These are phyloP conservation scores for Aspergillus clavatus DNA, from an alignment of 2,329 filamentous ascomycete genomes.

Conservation along the genomic window DNA sequence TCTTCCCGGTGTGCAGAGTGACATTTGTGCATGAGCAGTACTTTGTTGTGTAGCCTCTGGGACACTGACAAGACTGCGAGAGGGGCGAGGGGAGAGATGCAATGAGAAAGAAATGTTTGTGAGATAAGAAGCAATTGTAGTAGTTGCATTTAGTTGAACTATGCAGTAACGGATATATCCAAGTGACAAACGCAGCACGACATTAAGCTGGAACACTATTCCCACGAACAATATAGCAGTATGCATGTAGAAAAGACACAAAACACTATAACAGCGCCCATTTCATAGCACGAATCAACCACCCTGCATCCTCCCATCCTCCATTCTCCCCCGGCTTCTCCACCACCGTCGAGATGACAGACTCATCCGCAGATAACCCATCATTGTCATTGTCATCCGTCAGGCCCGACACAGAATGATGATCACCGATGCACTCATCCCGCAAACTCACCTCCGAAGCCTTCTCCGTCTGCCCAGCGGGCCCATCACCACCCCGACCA, in stretches of 20 bases:
- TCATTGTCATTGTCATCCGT: conserved; percentile 24
- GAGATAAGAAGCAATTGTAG: too few species aligned
- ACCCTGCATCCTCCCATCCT: conserved; percentile 56
- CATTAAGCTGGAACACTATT: too few species aligned
- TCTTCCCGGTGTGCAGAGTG: too few species aligned
- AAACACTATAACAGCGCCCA: conserved; percentile 27
- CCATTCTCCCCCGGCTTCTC: conserved; percentile 39
- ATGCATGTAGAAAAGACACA: not conserved
- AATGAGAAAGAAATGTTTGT: not conserved
- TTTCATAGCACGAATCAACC: conserved; percentile 52
- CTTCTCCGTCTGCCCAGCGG: not conserved
- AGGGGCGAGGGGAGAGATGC: not conserved
- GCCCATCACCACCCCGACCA: not conserved
- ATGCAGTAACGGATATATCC: too few species aligned
- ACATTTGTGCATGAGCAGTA: conserved; percentile 1
- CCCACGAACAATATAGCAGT: too few species aligned
- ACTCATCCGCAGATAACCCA: conserved; percentile 28
- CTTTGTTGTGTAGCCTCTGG: too few species aligned
- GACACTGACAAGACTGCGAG: too few species aligned
- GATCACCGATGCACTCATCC: not conserved
- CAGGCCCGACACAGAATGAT: conserved; percentile 8
- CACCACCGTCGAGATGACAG: conserved; percentile 19
- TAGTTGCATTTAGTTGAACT: too few species aligned
- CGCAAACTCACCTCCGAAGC: not conserved
- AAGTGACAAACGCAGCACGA: too few species aligned